These are phyloP conservation scores for Quercus tomentella DNA, from an alignment of 331 rosid species.

Conservation along the genomic window DNA sequence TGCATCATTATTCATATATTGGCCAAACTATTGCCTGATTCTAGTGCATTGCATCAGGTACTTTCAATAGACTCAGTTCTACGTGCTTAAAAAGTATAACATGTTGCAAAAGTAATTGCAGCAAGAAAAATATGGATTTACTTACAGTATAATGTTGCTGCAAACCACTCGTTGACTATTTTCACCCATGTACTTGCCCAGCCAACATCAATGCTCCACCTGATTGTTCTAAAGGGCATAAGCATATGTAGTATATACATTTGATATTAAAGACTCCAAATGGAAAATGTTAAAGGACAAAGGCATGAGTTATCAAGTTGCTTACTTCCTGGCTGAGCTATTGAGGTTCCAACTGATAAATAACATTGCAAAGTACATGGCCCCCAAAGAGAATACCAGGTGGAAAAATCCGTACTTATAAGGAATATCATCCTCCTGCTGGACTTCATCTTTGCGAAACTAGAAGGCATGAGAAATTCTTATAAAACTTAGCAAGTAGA, in stretches of 20 bases:
- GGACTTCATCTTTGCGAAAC: conserved; percentile 52
- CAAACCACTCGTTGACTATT: conserved; percentile 82
- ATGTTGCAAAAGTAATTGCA: background rate
- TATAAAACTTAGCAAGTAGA: background rate
- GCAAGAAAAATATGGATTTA: background rate
- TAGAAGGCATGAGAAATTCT: conserved; percentile 18
- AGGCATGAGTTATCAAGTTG: background rate
- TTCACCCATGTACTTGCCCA: conserved; percentile 92
- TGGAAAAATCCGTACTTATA: conserved; percentile 83
- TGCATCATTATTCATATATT: background rate
- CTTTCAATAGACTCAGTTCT: background rate
- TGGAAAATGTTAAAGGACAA: background rate
- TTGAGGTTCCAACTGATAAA: conserved; percentile 93
- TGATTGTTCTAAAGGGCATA: conserved; percentile 24
- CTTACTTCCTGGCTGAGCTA: conserved; percentile 69
- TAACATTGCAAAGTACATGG: conserved; percentile 92
- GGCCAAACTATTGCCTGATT: background rate
- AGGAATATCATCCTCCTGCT: conserved; percentile 61
- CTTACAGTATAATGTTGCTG: conserved; percentile 80
- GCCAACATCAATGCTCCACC: conserved; percentile 95
- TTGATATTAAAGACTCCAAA: background rate
- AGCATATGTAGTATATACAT: background rate
- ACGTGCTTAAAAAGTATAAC: background rate
- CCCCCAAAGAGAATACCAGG: conserved; percentile 75
- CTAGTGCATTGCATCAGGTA: background rate